Evolutionary conservation across 1,284 basidiomycete species (phyloP), one percentile per base, ranked within the genome.

Genomic region (Caloboletus inedulis): DNA sequence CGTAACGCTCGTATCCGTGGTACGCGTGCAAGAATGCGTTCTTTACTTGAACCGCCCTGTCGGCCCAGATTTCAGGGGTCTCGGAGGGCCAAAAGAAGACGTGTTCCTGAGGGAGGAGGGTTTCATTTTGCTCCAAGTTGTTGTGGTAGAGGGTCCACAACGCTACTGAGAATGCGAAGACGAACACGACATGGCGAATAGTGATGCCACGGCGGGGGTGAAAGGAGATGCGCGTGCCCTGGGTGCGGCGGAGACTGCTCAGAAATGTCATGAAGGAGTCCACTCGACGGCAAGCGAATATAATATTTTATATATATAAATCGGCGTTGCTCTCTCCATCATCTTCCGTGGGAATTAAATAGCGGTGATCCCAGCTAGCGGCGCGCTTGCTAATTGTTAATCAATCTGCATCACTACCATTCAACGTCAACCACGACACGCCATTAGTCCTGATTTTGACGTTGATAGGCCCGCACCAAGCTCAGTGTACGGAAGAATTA

Each of bases 1-100:
- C 84, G 57, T 78, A 74, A 31, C 61, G 60, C 59, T 82, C 76
- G 59, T 88, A 89, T 2, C 79, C 82, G 35, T 71, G 65, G 59
- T 87, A 89, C 1, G 85, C 84, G 65, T 87, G 81, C 35, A 74
- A 44, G 63, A 87, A 88, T 0, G 85, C 82, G 12, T 71, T 52
- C 62, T 77, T 84, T 25, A 88, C 84, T 42, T 75, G 69, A 8
- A 72, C 68, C 0, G 86, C 84, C 27, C 82, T 72, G n/a, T 68
- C 64, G 12, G 72, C 65, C 84, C 85, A 88, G 2, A 72, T 59
- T 14, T 67, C 59, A 7, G 63, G 64, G 5, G 66, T 48, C 27
- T 65, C 66, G 1, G 49, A 33, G 1, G 54, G 65, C 64, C 48
- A 71, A 49, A 53, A 56, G 29, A 45, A 56, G 57, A 60, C n/a